These are phyloP conservation scores for Corylus heterophylla DNA, from an alignment of 306 rosid species.

Conservation along the genomic window DNA sequence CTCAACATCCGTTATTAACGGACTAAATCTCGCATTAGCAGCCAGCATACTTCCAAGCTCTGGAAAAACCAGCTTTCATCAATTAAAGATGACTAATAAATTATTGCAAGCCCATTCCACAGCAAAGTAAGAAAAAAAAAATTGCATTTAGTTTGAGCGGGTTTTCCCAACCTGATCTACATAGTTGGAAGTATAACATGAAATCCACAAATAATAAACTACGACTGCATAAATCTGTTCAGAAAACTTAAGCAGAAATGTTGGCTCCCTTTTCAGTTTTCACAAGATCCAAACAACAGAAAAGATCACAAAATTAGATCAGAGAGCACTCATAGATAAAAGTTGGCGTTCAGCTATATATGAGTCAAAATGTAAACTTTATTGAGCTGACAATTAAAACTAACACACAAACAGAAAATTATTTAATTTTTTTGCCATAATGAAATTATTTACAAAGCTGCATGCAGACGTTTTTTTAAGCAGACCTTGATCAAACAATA, in stretches of 20 bases:
- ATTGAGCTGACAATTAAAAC: constrained; percentile 27
- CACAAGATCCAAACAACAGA: not conserved
- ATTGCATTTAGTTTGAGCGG: not conserved
- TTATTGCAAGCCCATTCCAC: not conserved
- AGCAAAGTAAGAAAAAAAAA: not conserved
- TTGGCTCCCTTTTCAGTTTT: constrained; percentile 5
- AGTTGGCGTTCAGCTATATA: not conserved
- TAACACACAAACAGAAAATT: constrained; percentile 28
- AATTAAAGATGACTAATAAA: not conserved
- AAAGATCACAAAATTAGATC: constrained; percentile 13
- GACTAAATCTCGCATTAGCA: constrained; percentile 17
- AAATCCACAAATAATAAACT: not conserved
- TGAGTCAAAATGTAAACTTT: constrained; percentile 17
- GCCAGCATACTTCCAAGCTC: constrained; percentile 15
- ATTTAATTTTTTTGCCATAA: constrained; percentile 6
- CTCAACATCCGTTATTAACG: constrained; percentile 33
- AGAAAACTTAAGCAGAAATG: not conserved
- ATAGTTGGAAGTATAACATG: not conserved
- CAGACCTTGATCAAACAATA: constrained; percentile 27
- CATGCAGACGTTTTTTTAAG: constrained; percentile 35
- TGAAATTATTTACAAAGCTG: constrained; percentile 13
- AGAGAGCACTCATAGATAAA: constrained; percentile 12
- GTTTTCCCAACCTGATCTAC: not conserved
- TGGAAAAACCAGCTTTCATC: not conserved
- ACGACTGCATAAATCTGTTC: constrained; percentile 11